Conservation (phyloP, 2,329 filamentous ascomycete species). For the Chaetomiaceae sp. region DNA sequence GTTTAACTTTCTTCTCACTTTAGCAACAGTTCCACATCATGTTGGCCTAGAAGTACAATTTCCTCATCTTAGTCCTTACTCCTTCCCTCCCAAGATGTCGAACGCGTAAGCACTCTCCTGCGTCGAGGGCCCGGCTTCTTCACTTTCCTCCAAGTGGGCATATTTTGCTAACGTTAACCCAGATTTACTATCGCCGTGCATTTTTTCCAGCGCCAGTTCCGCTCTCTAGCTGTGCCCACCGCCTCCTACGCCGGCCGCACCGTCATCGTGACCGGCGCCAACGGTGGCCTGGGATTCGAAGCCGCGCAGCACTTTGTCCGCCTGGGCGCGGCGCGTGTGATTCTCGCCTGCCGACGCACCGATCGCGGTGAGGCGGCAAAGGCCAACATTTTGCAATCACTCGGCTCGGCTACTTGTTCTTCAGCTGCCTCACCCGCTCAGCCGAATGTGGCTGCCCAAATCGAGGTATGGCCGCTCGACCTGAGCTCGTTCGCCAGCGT, state of each 20-base stretch:
- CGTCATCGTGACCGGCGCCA: constrained; percentile 35
- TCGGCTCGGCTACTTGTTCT: constrained; percentile 15
- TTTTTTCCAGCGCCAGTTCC: constrained; percentile 10
- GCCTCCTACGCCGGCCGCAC: constrained; percentile 25
- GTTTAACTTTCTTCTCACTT: no score
- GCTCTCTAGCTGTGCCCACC: constrained; percentile 18
- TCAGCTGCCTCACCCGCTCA: no score
- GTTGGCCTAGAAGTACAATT: no score
- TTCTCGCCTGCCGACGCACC: constrained; percentile 34
- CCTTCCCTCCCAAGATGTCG: background rate
- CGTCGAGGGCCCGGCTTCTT: background rate
- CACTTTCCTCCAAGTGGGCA: background rate
- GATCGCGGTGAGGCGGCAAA: constrained; percentile 35
- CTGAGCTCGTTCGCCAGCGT: constrained; percentile 42
- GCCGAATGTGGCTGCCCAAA: no score
- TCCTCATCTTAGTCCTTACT: no score
- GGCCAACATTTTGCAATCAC: constrained; percentile 27
- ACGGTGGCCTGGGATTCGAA: constrained; percentile 34
- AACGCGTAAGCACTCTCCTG: background rate
- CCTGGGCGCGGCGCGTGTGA: constrained; percentile 33
- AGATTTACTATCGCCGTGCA: constrained; percentile 11
- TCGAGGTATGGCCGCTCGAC: constrained; percentile 48
- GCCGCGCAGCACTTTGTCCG: constrained; percentile 33
- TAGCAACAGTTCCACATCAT: no score
- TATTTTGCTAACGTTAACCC: background rate